A percentile compares a stretch with the other conserved stretches of the same genome.
phyloP scores from a whole-genome alignment of 1,139 yeast species.

The Scheffersomyces segobiensis region DNA sequence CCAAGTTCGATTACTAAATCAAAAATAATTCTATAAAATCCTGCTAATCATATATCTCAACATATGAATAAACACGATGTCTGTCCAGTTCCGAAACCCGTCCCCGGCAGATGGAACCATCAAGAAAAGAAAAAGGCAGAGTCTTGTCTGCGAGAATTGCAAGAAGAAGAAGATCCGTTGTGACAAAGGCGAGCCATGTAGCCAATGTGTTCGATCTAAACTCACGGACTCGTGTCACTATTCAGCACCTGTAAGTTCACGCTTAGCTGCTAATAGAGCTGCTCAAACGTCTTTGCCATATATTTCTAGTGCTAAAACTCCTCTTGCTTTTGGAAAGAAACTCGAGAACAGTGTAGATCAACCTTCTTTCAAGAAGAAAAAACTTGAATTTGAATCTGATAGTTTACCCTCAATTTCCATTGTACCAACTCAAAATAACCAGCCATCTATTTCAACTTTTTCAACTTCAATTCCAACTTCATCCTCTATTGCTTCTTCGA shows the following conservation, averaged over 20 bases:
- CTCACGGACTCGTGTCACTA: constrained; percentile 23
- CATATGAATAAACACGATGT: background rate
- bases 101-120: background rate
- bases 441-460: background rate
- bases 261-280: background rate
- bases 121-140: constrained; percentile 27
- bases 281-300: constrained; percentile 19
- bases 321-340: constrained; percentile 14
- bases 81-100: background rate
- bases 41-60: too few relatives aligned
- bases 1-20: background rate
- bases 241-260: constrained; percentile 11
- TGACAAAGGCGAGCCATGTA: constrained; percentile 36
- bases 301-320: constrained; percentile 26
- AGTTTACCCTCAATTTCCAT: background rate
- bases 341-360: background rate
- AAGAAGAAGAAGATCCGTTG: constrained; percentile 35
- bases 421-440: background rate
- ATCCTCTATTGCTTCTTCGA: too few relatives aligned
- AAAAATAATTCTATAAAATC: too few relatives aligned
- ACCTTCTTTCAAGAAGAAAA: background rate
- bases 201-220: constrained; percentile 28
- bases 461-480: background rate
- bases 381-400: background rate
- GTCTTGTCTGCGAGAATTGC: constrained; percentile 37